phyloP scores from a whole-genome alignment of 805 yeast species.

The Candida ortonii region DNA sequence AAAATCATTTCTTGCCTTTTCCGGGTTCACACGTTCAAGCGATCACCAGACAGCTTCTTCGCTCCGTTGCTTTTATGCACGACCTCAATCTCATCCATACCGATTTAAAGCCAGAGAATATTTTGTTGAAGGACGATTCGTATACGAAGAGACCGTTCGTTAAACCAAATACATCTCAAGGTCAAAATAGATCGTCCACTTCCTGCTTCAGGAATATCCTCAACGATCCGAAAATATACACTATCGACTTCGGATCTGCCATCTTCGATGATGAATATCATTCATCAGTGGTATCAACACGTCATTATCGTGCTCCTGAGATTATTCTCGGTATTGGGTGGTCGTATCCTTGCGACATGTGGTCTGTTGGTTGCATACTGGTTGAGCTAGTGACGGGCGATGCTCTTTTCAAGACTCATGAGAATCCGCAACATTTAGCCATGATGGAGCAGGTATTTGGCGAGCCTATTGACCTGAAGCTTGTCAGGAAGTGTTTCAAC shows the following conservation, averaged over 20 bases:
- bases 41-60: constrained; percentile 77
- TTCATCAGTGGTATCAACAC: constrained; percentile 84
- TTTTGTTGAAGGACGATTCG: constrained; percentile 59
- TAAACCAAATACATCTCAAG: constrained; percentile 21
- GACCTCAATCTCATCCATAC: constrained; percentile 90
- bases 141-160: constrained; percentile 37
- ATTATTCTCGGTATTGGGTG: constrained; percentile 93
- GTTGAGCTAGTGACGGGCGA: constrained; percentile 92
- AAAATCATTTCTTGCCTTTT: constrained; percentile 80
- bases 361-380: constrained; percentile 94
- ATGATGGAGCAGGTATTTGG: constrained; percentile 86
- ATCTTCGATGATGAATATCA: constrained; percentile 93
- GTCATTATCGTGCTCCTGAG: constrained; percentile 97
- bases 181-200: constrained; percentile 3
- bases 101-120: constrained; percentile 95
- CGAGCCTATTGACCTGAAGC: constrained; percentile 41
- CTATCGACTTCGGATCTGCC: constrained; percentile 97
- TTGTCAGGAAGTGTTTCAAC: constrained; percentile 33
- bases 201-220: constrained; percentile 57
- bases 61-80: constrained; percentile 86
- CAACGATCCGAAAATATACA: constrained; percentile 75
- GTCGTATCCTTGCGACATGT: constrained; percentile 95
- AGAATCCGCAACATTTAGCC: constrained; percentile 89
- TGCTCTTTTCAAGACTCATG: constrained; percentile 92
- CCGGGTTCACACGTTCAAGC: constrained; percentile 93